Evolutionary conservation across 1,139 yeast species (phyloP).

Genomic region (Geotrichum europaeum): DNA sequence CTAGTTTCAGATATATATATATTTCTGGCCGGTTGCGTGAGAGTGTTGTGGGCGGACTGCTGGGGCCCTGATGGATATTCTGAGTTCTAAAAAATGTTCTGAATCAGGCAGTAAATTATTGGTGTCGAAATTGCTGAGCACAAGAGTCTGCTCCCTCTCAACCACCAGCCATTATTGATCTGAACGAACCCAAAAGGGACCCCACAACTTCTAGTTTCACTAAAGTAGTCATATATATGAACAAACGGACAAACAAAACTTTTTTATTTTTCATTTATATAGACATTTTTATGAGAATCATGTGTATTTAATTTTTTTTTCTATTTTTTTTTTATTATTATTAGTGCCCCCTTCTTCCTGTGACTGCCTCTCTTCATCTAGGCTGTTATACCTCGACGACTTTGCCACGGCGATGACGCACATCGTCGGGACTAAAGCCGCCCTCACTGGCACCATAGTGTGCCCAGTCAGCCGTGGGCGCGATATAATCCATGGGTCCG

Average conservation of each 20-base stretch:
- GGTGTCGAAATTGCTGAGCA: no score
- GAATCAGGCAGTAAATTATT: no score
- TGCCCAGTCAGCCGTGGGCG: slow-evolving; percentile 87
- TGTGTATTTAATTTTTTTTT: not conserved
- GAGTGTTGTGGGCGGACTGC: no score
- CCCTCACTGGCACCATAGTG: slow-evolving; percentile 79
- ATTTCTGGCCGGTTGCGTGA: no score
- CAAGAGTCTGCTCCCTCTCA: no score
- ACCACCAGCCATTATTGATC: no score
- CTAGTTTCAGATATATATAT: no score
- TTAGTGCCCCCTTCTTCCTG: not conserved
- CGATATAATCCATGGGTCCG: slow-evolving; percentile 71
- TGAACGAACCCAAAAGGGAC: no score
- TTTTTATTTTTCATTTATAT: not conserved
- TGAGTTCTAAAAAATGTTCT: no score
- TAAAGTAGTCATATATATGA: not conserved
- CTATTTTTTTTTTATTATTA: not conserved
- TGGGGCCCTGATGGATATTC: no score
- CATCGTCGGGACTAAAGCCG: slow-evolving; percentile 84
- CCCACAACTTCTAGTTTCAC: no score
- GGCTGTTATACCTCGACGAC: slow-evolving; percentile 19
- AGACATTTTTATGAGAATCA: not conserved
- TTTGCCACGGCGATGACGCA: slow-evolving; percentile 29
- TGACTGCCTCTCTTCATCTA: not conserved
- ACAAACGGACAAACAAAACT: not conserved